phyloP scores from a whole-genome alignment of 148 eudicot genomes.

The Spergularia bocconei region DNA sequence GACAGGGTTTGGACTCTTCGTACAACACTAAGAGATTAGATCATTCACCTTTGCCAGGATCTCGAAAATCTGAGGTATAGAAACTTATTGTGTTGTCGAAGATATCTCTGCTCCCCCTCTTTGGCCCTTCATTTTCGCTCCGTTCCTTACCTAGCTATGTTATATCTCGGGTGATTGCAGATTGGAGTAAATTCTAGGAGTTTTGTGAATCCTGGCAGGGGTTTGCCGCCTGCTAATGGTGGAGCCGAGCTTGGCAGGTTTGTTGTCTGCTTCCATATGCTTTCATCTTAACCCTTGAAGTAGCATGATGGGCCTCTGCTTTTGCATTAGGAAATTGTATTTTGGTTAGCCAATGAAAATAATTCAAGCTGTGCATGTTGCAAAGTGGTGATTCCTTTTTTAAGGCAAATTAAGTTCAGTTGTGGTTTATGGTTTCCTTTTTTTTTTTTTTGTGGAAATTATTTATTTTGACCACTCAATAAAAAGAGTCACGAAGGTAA shows the following conservation, averaged over 20 bases:
- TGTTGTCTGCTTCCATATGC: conserved; percentile 16
- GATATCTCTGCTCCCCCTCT: background rate
- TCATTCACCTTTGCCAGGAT: conserved; percentile 36
- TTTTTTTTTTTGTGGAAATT: background rate
- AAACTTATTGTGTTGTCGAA: background rate
- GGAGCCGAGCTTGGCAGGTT: conserved; percentile 70
- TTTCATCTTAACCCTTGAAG: background rate
- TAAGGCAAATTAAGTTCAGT: background rate
- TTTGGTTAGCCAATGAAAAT: background rate
- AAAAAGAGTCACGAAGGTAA: background rate
- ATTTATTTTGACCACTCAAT: background rate
- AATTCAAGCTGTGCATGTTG: background rate
- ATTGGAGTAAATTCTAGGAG: conserved; percentile 39
- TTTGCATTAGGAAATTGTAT: background rate
- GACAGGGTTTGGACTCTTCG: conserved; percentile 38
- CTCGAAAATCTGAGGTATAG: conserved; percentile 45
- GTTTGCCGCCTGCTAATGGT: conserved; percentile 40
- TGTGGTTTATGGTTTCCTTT: background rate
- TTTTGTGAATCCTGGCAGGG: conserved; percentile 36
- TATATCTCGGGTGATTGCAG: conserved; percentile 32
- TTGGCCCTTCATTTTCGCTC: background rate
- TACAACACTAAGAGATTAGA: conserved; percentile 34
- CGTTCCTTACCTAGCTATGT: background rate
- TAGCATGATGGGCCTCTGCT: background rate
- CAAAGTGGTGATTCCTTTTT: background rate